phyloP scores from a whole-genome alignment of 768 basidiomycete species.

The Tephrocybe sp. region DNA sequence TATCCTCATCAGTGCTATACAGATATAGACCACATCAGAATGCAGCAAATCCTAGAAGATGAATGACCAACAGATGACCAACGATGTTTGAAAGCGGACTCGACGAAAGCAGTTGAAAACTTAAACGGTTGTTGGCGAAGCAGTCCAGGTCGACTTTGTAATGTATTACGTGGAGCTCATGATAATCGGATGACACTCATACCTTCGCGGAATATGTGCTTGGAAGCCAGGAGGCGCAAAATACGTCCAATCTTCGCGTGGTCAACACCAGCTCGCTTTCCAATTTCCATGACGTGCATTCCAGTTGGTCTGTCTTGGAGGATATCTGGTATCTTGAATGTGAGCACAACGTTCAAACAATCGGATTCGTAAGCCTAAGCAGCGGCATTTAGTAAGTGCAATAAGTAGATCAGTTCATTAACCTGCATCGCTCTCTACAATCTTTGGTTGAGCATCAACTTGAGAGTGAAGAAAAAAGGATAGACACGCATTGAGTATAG shows the following conservation, averaged over 20 bases:
- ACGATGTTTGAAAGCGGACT: slow-evolving; percentile 28
- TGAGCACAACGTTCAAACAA: slow-evolving; percentile 32
- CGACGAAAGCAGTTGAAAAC: slow-evolving; percentile 30
- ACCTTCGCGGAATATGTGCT: slow-evolving; percentile 38
- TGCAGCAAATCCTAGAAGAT: background rate
- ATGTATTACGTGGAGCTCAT: background rate
- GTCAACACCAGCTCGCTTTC: slow-evolving; percentile 29
- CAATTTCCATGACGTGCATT: slow-evolving; percentile 32
- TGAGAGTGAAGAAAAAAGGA: background rate
- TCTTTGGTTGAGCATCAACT: background rate
- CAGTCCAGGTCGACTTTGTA: slow-evolving; percentile 29
- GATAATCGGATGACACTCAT: background rate
- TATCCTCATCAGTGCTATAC: slow-evolving; percentile 4
- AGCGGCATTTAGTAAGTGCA: background rate
- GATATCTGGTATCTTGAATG: slow-evolving; percentile 37
- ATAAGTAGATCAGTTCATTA: background rate
- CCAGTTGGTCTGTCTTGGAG: slow-evolving; percentile 36
- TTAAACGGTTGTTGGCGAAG: slow-evolving; percentile 43
- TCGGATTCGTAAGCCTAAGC: slow-evolving; percentile 29
- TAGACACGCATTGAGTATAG: slow-evolving; percentile 21
- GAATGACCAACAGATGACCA: slow-evolving; percentile 22
- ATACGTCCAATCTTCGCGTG: slow-evolving; percentile 36
- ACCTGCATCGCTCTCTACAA: slow-evolving; percentile 10
- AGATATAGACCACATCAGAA: background rate
- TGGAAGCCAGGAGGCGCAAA: slow-evolving; percentile 38